Evolutionary conservation across 2,329 filamentous ascomycete genomes (phyloP).

Genomic region (Clonostachys rhizophaga): DNA sequence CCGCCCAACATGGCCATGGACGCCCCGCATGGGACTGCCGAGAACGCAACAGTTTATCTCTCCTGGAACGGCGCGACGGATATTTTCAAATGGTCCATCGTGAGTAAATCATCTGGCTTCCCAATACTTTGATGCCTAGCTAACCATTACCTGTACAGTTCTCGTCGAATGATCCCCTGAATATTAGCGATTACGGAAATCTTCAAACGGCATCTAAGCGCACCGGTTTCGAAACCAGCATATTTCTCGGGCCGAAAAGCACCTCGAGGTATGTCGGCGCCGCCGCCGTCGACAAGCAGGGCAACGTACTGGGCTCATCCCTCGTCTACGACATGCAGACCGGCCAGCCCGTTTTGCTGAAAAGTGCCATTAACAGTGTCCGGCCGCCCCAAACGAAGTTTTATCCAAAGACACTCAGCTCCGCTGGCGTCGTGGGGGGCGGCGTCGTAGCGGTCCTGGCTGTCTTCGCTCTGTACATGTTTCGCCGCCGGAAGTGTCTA

Average conservation of each 20-base stretch:
- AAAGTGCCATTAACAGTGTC: conserved; percentile 10
- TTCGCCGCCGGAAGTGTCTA: not conserved
- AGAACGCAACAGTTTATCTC: conserved; percentile 15
- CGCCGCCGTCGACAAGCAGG: conserved; percentile 13
- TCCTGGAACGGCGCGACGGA: conserved; percentile 24
- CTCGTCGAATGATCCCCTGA: conserved; percentile 11
- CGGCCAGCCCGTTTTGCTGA: conserved; percentile 13
- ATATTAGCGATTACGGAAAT: conserved; percentile 12
- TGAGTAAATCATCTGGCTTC: conserved; percentile 8
- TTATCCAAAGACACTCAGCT: not conserved
- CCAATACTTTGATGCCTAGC: conserved; percentile 1
- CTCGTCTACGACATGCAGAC: conserved; percentile 16
- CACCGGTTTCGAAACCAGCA: conserved; percentile 17
- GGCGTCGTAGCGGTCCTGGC: not conserved
- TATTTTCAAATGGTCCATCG: conserved; percentile 16
- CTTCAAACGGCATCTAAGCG: conserved; percentile 12
- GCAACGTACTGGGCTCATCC: conserved; percentile 15
- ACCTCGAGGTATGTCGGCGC: conserved; percentile 14
- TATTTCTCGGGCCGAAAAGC: conserved; percentile 7
- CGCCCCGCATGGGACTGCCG: conserved; percentile 11
- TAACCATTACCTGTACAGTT: conserved; percentile 11
- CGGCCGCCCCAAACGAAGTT: not conserved
- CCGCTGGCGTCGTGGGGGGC: not conserved
- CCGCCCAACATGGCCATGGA: conserved; percentile 17
- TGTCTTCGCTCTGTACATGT: not conserved